Percentiles rank a stretch among this genome's conserved stretches.
phyloP scores from a whole-genome alignment of 2,329 filamentous ascomycete species.

The Botrytis cinerea region DNA sequence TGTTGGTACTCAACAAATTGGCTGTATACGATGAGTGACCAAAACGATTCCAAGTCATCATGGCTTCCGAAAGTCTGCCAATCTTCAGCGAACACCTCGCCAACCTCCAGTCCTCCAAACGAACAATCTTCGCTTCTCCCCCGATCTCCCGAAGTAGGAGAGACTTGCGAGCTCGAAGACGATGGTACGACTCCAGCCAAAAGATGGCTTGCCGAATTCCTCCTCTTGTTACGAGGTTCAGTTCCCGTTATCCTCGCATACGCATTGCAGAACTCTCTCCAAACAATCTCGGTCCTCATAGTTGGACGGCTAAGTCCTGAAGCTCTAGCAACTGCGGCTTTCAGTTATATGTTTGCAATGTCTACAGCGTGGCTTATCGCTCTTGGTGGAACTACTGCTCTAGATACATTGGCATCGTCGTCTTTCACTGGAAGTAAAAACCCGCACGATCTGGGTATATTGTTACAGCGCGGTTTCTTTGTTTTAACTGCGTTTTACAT shows the following conservation, averaged over 20 bases:
- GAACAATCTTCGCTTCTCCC: constrained; percentile 39
- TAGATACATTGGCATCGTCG: constrained; percentile 82
- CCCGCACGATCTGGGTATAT: constrained; percentile 74
- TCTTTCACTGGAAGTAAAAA: constrained; percentile 80
- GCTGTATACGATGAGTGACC: not conserved
- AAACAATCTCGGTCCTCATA: constrained; percentile 79
- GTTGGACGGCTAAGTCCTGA: constrained; percentile 79
- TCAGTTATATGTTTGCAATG: constrained; percentile 94
- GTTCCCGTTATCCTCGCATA: constrained; percentile 82
- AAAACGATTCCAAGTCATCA: constrained; percentile 34
- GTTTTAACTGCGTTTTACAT: constrained; percentile 73
- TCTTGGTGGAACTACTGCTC: constrained; percentile 79
- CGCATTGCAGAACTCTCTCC: constrained; percentile 80
- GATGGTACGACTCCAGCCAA: constrained; percentile 29
- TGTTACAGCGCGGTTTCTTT: constrained; percentile 75
- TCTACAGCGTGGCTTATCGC: constrained; percentile 84
- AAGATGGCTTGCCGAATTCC: constrained; percentile 59
- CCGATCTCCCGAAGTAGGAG: constrained; percentile 30
- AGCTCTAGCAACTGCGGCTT: constrained; percentile 77
- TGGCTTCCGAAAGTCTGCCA: constrained; percentile 38
- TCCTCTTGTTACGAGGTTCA: constrained; percentile 67
- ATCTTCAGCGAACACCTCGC: constrained; percentile 24
- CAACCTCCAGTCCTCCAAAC: constrained; percentile 36
- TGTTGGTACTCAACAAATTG: not conserved
- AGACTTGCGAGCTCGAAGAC: constrained; percentile 36